Evolutionary conservation across 2,329 filamentous ascomycete genomes (phyloP), one percentile per base, ranked within the genome.

Genomic region (Paraphaeosphaeria minitans): DNA sequence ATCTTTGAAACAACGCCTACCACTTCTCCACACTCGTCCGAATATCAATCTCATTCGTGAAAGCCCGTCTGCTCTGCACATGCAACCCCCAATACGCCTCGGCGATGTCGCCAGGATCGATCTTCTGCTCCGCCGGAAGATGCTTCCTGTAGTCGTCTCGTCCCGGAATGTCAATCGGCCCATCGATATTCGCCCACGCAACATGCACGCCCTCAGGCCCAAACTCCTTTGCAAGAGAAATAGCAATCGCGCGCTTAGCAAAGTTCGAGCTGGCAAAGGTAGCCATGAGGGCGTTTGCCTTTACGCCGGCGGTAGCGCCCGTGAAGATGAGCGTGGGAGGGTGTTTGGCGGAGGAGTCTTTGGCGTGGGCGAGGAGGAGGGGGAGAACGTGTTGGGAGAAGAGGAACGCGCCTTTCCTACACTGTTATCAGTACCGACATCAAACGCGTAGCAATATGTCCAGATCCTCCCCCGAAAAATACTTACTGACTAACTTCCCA

Each of bases 1-100:
- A 6, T 6, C 6, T 27, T 27, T 6, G 24, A 27, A 27, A 27
- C 6, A 27, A 3, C 37, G 8, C 19, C 27, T 83, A 93, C 82
- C 90, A 96, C 75, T 93, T 95, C 82, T 96, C 92, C 55, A 93
- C 82, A 76, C 86, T 93, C 1, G 92, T 92, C 62, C 92, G 82
- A 29, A 93, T 79, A 75, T 96, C 92, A 66, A 95, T 76, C 78
- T 96, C 91, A 70, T 91, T 90, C 0, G 91, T 93, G 69, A 94
- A 95, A 2, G 87, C 86, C 7, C 89, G 91, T 66, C 86, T 84
- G 37, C 88, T 90, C 79, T 96, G 92, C 0, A 87, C 89, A 71
- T 96, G 92, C 69, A 96, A 73, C 72, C 89, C 81, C 91, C 92
- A 96, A 70, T 96, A 96, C 10, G 86, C 85, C 64, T 96, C 91